Percentiles rank a stretch among this genome's conserved stretches.
These are phyloP conservation scores for Pseudoperonospora humuli DNA, from an alignment of 352 stramenopile genomes.

Conservation along the genomic window DNA sequence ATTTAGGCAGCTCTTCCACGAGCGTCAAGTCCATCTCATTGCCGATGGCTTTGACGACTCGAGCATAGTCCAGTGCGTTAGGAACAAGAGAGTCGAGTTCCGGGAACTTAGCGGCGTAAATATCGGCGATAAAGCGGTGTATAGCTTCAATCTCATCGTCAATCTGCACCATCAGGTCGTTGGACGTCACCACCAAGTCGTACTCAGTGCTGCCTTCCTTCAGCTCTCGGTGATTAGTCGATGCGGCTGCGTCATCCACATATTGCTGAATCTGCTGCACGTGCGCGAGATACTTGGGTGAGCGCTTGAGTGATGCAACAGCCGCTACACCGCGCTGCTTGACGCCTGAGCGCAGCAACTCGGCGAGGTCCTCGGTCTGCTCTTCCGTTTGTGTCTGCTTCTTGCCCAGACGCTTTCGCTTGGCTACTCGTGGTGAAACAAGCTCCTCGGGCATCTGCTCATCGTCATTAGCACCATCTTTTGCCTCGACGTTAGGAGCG, in stretches of 20 bases:
- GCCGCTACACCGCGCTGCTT: constrained; percentile 51
- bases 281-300: constrained; percentile 58
- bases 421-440: constrained; percentile 1
- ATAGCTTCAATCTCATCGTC: constrained; percentile 89
- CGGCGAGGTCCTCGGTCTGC: constrained; percentile 25
- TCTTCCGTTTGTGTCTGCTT: constrained; percentile 10
- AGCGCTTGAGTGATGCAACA: constrained; percentile 69
- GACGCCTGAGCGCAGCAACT: constrained; percentile 30
- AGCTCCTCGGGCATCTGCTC: constrained; percentile 9
- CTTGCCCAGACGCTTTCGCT: constrained; percentile 21
- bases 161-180: constrained; percentile 90
- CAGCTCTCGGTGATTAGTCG: constrained; percentile 29
- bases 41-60: constrained; percentile 86
- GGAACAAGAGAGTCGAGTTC: constrained; percentile 92
- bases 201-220: constrained; percentile 69
- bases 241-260: constrained; percentile 19
- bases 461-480: constrained; percentile 16
- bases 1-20: constrained; percentile 75
- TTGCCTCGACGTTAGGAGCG: constrained; percentile 6
- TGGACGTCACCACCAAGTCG: constrained; percentile 83
- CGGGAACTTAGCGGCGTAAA: constrained; percentile 92
- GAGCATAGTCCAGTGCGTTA: constrained; percentile 89
- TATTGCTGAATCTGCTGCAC: constrained; percentile 61
- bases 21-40: constrained; percentile 93
- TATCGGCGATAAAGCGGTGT: constrained; percentile 87